Percentiles rank a stretch among this genome's conserved stretches.
Conservation (phyloP, 202 grass and related monocot species). For the Alloteropsis angusta region DNA sequence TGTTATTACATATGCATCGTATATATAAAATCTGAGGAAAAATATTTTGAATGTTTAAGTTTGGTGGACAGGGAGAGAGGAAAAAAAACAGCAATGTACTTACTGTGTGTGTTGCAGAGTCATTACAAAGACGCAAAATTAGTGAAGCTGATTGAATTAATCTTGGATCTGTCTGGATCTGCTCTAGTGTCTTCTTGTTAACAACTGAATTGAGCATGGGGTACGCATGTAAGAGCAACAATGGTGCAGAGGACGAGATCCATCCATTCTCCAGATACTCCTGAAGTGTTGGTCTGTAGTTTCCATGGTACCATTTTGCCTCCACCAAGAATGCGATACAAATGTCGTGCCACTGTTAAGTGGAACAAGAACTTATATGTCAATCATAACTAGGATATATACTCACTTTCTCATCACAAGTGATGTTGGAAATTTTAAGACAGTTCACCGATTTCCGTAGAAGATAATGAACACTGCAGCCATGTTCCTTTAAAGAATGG, state of each 20-base stretch:
- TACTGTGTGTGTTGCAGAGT: constrained; percentile 40
- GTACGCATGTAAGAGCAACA: constrained; percentile 24
- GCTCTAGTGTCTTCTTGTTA: neutral
- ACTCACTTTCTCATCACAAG: neutral
- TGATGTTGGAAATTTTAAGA: neutral
- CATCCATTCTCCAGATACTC: constrained; percentile 40
- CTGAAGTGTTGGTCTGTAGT: neutral
- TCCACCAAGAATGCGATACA: no score
- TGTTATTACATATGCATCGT: neutral
- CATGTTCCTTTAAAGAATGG: constrained; percentile 3
- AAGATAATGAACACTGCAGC: constrained; percentile 18
- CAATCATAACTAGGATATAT: no score
- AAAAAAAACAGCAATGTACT: neutral
- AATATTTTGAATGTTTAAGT: neutral
- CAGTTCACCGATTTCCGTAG: constrained; percentile 21
- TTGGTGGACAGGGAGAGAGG: no score
- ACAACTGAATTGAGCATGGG: neutral
- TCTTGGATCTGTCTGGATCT: neutral
- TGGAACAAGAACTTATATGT: neutral
- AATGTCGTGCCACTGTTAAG: constrained; percentile 25
- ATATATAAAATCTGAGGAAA: neutral
- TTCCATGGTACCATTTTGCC: constrained; percentile 33
- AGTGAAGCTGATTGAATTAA: constrained; percentile 17
- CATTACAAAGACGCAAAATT: constrained; percentile 32
- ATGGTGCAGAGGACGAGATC: constrained; percentile 12